Conservation (phyloP, 73 alveolate genomes). For the Paramecium tetraurelia region DNA sequence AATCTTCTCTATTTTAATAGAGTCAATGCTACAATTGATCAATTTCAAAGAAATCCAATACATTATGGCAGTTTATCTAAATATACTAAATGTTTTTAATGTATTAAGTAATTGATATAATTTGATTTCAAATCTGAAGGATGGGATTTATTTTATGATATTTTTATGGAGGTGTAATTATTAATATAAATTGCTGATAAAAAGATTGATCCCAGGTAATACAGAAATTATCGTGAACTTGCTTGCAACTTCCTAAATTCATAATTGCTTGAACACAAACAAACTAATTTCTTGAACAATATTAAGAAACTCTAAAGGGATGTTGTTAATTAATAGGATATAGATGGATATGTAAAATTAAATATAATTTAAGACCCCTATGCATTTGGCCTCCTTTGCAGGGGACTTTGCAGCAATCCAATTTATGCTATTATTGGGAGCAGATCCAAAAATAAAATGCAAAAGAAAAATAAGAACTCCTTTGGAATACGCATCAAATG, state of each 20-base stretch:
- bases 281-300: background rate
- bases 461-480: background rate
- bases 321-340: constrained; percentile 67
- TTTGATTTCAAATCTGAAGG: constrained; percentile 55
- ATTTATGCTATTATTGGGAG: constrained; percentile 64
- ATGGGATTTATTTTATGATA: constrained; percentile 62
- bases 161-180: constrained; percentile 66
- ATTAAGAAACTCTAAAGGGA: constrained; percentile 63
- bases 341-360: constrained; percentile 56
- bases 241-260: background rate
- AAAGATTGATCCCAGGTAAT: constrained; percentile 75
- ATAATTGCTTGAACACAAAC: constrained; percentile 34
- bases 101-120: constrained; percentile 52
- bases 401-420: constrained; percentile 77
- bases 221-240: background rate
- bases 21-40: constrained; percentile 61
- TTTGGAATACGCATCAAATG: constrained; percentile 58
- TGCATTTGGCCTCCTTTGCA: constrained; percentile 71
- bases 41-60: constrained; percentile 63
- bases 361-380: constrained; percentile 63
- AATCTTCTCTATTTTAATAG: constrained; percentile 3
- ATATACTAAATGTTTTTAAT: constrained; percentile 69
- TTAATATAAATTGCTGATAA: constrained; percentile 64
- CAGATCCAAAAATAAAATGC: constrained; percentile 65
- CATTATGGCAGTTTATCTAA: constrained; percentile 78